Base-by-base conservation (phyloP, 352 stramenopile species). In the Phytopythium cucurbitacearum region DNA sequence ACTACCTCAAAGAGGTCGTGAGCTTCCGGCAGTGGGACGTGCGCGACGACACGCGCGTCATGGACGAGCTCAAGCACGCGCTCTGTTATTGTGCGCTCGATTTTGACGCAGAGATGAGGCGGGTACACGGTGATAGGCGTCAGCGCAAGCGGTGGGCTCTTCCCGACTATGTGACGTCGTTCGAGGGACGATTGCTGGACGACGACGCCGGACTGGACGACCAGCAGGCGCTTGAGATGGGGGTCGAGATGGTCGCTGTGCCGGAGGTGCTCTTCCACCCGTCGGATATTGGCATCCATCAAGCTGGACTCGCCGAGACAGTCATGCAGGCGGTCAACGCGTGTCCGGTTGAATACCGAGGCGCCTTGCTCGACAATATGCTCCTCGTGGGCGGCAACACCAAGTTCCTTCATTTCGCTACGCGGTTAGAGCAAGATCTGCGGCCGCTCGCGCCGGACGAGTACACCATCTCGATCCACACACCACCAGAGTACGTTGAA, bases 11-110 rank as follows among this genome's bases (percentile, higher is more conserved):
- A 60, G 95, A 99, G 71, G 81, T 97, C 45, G 80, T 98, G 7
- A 98, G 88, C 9, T 99, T 96, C 60, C 80, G 96, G 10, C 95
- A 99, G 62, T 97, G 85, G 71, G 98, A 99, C 62, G 87, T 99
- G 53, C 97, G 98, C 90, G 94, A 98, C 58, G 74, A 90, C 36
- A 76, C 73, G 28, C 55, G 53, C 7, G 60, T 91, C 15, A 80
- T 91, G 36, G 86, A 91, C 48, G 68, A 91, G 45, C 73, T 96
- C 4, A 97, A 98, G 57, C 80, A 97, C 58, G 53, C 87, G 32
- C 57, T 97, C 4, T 96, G 85, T 52, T 98, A 91, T 63, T 86
- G 96, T 50, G 95, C 87, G 1, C 57, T 91, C 50, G 69, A 97
- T 32, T 97, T 97, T 53, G 46, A 91, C 10, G 34, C 52, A 7